A percentile compares a stretch with the other conserved stretches of the same genome.
Evolutionary conservation across 2,329 filamentous ascomycete species (phyloP).

Genomic region (Fusarium piperis): DNA sequence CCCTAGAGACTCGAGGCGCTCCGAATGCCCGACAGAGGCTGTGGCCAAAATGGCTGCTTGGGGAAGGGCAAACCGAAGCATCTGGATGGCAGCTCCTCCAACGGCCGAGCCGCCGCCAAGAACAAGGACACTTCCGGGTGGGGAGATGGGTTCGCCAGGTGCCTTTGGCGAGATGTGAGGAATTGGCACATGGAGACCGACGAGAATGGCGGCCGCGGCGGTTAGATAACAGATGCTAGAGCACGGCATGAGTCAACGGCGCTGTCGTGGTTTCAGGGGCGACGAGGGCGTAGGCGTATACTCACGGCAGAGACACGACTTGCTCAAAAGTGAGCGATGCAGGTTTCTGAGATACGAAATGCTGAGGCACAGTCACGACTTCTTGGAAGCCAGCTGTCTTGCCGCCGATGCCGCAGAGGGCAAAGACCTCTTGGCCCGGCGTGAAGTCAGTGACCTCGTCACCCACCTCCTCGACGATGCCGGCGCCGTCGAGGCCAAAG

Average conservation of each 20-base stretch:
- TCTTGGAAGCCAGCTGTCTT: conserved; percentile 32
- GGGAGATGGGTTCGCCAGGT: background rate
- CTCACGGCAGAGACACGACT: conserved; percentile 31
- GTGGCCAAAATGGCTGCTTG: conserved; percentile 20
- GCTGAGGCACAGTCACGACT: conserved; percentile 30
- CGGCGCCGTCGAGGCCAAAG: conserved; percentile 35
- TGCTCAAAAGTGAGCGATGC: conserved; percentile 22
- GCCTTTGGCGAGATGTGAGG: conserved; percentile 21
- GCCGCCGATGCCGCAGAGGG: conserved; percentile 31
- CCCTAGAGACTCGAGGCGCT: conserved; percentile 15
- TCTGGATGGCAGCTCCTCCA: conserved; percentile 33
- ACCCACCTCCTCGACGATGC: conserved; percentile 37
- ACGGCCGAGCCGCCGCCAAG: conserved; percentile 33
- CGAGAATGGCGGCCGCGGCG: conserved; percentile 28
- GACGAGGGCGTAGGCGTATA: background rate
- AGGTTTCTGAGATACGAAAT: conserved; percentile 33
- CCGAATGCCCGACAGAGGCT: conserved; percentile 17
- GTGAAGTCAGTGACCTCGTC: conserved; percentile 26
- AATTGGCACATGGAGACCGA: conserved; percentile 29
- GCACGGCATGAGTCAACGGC: conserved; percentile 3
- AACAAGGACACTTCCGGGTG: conserved; percentile 22
- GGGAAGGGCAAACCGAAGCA: conserved; percentile 31
- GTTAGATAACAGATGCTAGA: conserved; percentile 34
- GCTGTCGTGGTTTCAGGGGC: background rate
- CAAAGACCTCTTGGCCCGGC: conserved; percentile 54